Base-by-base conservation (phyloP, 345 rosid genomes). In the Brassica nigra region DNA sequence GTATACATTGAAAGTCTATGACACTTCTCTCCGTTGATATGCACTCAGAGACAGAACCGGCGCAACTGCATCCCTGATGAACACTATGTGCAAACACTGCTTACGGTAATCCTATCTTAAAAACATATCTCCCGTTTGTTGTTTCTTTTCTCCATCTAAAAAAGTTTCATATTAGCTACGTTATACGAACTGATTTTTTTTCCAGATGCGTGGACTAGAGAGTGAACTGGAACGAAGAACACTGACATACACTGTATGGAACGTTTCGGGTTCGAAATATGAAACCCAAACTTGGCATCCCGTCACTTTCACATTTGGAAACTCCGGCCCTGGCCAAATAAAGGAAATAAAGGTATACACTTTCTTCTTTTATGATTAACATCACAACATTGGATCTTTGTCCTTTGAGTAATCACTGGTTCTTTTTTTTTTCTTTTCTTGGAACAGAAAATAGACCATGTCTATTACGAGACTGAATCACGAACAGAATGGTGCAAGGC, bases 221-320 rank as follows among this genome's bases (percentile, higher is more conserved):
- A 75, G 70, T 75, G 92, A 90, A 73, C 79, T 93, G 78, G 98
- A 91, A 74, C 87, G 89, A 76, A 89, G 99, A 86, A 87, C 99
- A 5, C 71, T 95, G 83, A 93, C 99, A 4, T 95, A 90, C 80
- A 90, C 98, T 7, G 78, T 79, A 16, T 95, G 99, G 99, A 91
- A 93, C 78, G 80, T 76, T 57, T 87, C 98, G 0, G 83, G 85
- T 18, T 67, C 87, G 37, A 88, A 85, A 79, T 85, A 81, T 83
- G 95, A 90, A 65, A 80, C 84, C 59, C 86, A 84, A 76, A 88
- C 89, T 59, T 95, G 98, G 99, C 99, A 95, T 86, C 99, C 99
- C 20, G 78, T 87, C 31, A 93, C 95, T 57, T 91, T 90, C 81
- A 82, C 79, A 76, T 89, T 84, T 71, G 84, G 86, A 55, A 86